phyloP scores from a whole-genome alignment of 1,284 basidiomycete genomes.

The Thelephora terrestris region DNA sequence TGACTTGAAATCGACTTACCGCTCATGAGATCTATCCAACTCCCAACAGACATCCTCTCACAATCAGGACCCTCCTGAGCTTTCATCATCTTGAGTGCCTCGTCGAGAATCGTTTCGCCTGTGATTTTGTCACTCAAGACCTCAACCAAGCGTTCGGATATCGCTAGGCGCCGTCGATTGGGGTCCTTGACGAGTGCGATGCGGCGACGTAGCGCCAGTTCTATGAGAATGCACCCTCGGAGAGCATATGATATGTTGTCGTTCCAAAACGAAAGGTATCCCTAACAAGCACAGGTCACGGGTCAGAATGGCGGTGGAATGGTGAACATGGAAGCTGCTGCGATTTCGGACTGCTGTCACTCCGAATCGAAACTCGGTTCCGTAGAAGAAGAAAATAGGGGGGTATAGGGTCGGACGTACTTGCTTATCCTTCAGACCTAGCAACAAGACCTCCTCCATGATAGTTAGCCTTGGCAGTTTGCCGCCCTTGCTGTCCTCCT shows the following conservation, averaged over 20 bases:
- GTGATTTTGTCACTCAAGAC: conserved; percentile 87
- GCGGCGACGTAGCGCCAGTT: conserved; percentile 82
- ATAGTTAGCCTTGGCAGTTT: conserved; percentile 83
- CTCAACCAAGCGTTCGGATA: conserved; percentile 81
- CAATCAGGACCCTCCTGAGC: conserved; percentile 32
- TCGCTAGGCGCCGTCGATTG: conserved; percentile 62
- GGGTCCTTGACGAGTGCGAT: conserved; percentile 86
- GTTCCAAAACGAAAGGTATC: conserved; percentile 95
- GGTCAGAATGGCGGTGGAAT: too few relatives aligned
- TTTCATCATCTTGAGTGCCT: conserved; percentile 93
- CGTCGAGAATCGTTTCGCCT: conserved; percentile 91
- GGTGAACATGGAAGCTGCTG: too few relatives aligned
- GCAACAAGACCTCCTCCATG: conserved; percentile 92
- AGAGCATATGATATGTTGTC: conserved; percentile 97
- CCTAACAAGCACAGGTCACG: conserved; percentile 32
- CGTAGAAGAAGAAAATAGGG: not conserved
- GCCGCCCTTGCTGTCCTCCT: conserved; percentile 62
- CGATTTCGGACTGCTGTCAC: too few relatives aligned
- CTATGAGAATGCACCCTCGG: conserved; percentile 89
- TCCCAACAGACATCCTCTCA: conserved; percentile 82
- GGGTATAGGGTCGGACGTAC: conserved; percentile 29
- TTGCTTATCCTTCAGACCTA: conserved; percentile 88
- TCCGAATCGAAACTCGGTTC: not conserved
- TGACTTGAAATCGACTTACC: conserved; percentile 42
- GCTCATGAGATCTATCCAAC: conserved; percentile 89